Percentiles rank a stretch among this genome's conserved stretches.
Evolutionary conservation across 805 yeast genomes (phyloP).

Genomic region (Yarrowia sp.): DNA sequence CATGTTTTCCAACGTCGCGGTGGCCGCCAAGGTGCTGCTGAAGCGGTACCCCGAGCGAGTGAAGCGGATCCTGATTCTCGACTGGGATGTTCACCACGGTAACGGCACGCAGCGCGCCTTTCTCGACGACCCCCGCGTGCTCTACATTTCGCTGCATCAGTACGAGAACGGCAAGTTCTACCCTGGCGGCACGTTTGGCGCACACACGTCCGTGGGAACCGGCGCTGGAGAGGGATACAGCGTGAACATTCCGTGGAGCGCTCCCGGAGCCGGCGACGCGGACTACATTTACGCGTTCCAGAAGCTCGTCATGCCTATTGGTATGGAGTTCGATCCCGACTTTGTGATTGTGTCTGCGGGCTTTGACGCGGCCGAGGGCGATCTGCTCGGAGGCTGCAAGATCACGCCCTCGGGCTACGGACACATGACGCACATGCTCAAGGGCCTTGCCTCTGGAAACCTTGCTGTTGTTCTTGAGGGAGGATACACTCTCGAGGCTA

Average conservation of each 20-base stretch:
- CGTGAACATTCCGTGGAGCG: slow-evolving; percentile 92
- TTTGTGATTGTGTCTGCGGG: slow-evolving; percentile 91
- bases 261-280: slow-evolving; percentile 89
- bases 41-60: slow-evolving; percentile 85
- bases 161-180: slow-evolving; percentile 89
- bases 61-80: slow-evolving; percentile 75
- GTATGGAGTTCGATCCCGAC: slow-evolving; percentile 88
- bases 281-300: slow-evolving; percentile 92
- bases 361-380: slow-evolving; percentile 98
- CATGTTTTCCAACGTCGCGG: slow-evolving; percentile 92
- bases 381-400: slow-evolving; percentile 93
- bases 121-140: slow-evolving; percentile 80
- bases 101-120: slow-evolving; percentile 97
- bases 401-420: slow-evolving; percentile 96
- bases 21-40: slow-evolving; percentile 84
- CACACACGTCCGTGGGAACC: slow-evolving; percentile 75
- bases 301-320: slow-evolving; percentile 81
- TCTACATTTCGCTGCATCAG: slow-evolving; percentile 88
- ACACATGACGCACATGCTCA: slow-evolving; percentile 89
- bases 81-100: slow-evolving; percentile 99
- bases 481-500: slow-evolving; percentile 90
- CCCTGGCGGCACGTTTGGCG: slow-evolving; percentile 90
- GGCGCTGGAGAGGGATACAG: slow-evolving; percentile 84
- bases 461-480: slow-evolving; percentile 91
- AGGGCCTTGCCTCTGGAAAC: slow-evolving; percentile 83